A percentile compares a stretch with the other conserved stretches of the same genome.
phyloP scores from a whole-genome alignment of 2,329 filamentous ascomycete species.

The Cladosporium sp. region DNA sequence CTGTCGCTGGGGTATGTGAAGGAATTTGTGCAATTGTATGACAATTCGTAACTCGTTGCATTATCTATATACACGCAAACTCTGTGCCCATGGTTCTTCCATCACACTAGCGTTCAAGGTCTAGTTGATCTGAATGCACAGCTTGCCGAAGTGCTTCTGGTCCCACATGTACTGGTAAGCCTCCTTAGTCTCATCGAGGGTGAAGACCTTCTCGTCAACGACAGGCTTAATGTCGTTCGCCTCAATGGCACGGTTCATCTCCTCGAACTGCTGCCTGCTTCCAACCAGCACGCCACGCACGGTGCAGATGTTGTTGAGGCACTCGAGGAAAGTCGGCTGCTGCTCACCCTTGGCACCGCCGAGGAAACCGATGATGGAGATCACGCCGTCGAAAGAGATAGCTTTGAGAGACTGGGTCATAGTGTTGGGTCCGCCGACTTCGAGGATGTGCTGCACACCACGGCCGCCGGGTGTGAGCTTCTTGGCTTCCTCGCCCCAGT shows the following conservation, averaged over 20 bases:
- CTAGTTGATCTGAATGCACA: conserved; percentile 43
- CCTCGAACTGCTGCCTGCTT: conserved; percentile 57
- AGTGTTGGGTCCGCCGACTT: conserved; percentile 67
- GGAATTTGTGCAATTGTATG: neutral
- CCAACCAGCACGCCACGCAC: conserved; percentile 62
- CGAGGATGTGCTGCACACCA: conserved; percentile 65
- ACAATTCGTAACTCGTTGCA: neutral
- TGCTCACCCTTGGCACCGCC: conserved; percentile 50
- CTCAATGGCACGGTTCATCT: conserved; percentile 62
- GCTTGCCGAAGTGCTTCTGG: conserved; percentile 52
- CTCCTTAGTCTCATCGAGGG: conserved; percentile 54
- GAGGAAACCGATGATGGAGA: conserved; percentile 61
- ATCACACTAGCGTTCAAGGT: neutral
- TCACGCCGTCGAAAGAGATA: conserved; percentile 54
- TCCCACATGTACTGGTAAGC: conserved; percentile 50
- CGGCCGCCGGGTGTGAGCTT: conserved; percentile 51
- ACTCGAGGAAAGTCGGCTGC: conserved; percentile 56
- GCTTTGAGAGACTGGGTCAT: conserved; percentile 52
- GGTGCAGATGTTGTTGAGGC: conserved; percentile 49
- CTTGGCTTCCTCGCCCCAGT: conserved; percentile 59
- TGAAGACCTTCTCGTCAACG: conserved; percentile 60
- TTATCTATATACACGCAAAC: neutral
- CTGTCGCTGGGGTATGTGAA: neutral
- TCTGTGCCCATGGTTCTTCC: neutral
- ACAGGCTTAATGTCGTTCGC: conserved; percentile 61